Base-by-base conservation (phyloP, 495 filamentous ascomycete species). In the Penicillium samsonianum region DNA sequence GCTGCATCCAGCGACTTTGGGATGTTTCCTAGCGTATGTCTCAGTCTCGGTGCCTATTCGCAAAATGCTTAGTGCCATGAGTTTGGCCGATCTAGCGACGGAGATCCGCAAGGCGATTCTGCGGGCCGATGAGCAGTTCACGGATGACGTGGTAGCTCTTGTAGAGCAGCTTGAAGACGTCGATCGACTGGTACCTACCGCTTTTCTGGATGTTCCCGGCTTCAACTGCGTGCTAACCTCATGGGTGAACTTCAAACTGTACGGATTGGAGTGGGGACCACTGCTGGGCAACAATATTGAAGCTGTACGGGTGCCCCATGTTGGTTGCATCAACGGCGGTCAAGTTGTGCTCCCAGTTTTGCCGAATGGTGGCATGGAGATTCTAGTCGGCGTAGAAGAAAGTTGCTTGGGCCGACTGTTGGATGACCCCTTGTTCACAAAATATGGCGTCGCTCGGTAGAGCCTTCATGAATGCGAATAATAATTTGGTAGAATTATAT, bases 301-400 rank as follows among this genome's bases (percentile, higher is more conserved):
- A 42, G 60, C 68, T 4, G 62, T 74, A 10, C 65, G 74, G 9
- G 33, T 63, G 23, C 74, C 73, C 1, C 61, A 67, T 56, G 58
- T 64, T 16, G 73, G 73, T 10, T 31, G 63, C 6, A 59, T 77
- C 47, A 71, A 73, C n/a, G 74, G 74, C 3, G 37, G 58, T 12
- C 69, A 69, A n/a, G 55, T 73, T n/a, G 63, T 75, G 16, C 50
- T 75, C 3, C 74, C 71, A 17, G 40, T 58, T 37, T 31, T 75
- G 46, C 71, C 65, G 0, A 60, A 69, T 53, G 72, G 73, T 3
- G 70, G 71, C 7, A 71, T 72, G 52, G 73, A 76, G 46, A 48
- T 76, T 17, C 22, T 76, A 6, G 60, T 75, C 4, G 69, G 67
- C 0, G 72, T 75, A 11, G 72, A 73, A 47, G 51, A 55, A 14